Conservation (phyloP, 148 eudicot genomes). For the Cornus suecica region DNA sequence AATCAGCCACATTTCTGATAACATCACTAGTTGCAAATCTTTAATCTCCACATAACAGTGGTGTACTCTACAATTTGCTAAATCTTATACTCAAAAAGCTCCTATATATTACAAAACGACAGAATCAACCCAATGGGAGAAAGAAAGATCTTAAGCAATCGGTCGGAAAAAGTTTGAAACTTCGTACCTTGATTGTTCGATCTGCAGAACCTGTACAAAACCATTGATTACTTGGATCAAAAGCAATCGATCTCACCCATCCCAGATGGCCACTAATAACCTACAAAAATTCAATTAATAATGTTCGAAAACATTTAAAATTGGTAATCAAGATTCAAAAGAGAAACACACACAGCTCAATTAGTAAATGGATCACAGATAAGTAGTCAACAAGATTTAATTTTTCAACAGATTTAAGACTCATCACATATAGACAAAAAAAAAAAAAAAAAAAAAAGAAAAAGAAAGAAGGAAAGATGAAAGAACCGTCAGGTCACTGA, state of each 20-base stretch:
- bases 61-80: not conserved
- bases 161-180: not conserved
- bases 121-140: not conserved
- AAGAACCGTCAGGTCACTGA: not conserved
- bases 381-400: not conserved
- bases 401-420: not conserved
- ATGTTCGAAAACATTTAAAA: not conserved
- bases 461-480: too few species aligned
- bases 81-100: not conserved
- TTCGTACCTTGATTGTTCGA: slow-evolving; percentile 84
- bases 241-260: slow-evolving; percentile 97
- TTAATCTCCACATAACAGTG: not conserved
- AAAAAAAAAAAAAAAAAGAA: too few species aligned
- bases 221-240: slow-evolving; percentile 93
- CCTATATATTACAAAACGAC: not conserved
- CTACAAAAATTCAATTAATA: slow-evolving; percentile 34
- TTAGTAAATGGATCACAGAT: not conserved
- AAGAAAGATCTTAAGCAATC: not conserved
- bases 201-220: slow-evolving; percentile 99
- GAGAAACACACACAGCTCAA: not conserved
- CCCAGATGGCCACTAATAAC: slow-evolving; percentile 99
- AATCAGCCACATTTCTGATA: not conserved
- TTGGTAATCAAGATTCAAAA: not conserved
- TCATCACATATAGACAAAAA: not conserved
- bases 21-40: not conserved